Base-by-base conservation (phyloP, 345 rosid genomes). In the Salix viminalis region DNA sequence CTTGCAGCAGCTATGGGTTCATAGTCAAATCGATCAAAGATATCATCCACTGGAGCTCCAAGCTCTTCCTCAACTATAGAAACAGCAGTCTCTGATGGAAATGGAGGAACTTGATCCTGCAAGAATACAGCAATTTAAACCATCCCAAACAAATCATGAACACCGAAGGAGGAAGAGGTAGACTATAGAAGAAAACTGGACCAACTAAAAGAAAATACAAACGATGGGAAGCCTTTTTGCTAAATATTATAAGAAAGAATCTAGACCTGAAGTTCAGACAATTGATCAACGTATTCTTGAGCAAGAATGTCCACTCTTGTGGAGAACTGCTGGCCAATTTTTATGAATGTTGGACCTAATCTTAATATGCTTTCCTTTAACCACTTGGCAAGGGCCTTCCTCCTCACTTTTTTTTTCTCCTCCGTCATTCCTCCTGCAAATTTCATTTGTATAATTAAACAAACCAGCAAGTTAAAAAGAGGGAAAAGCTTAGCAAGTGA, bases 71-170 rank as follows among this genome's bases (percentile, higher is more conserved):
- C 91, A 71, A 93, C 89, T 76, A 91, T 96, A 34, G 94, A 82
- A 61, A 92, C 72, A 68, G 98, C 97, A 62, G 96, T 92, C 67
- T 91, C 94, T 23, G 99, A 96, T 75, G 99, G 87, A 77, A 96
- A 96, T 18, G 99, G 99, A 75, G 99, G 99, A 85, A 96, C 99
- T 92, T 96, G 98, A 90, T 96, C 99, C 99, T 96, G 83, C 67
- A 83, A 2, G 30, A 76, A 69, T 61, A 67, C 62, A 77, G 44
- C 42, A 65, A 75, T 70, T 81, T 28, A 74, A 50, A 24, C 30
- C 70, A 68, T 60, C 34, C 71, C n/a, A 60, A 50, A 70, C 16
- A 8, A 48, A 9, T 70, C 69, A 70, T 15, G 37, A 62, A 26
- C 19, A 52, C 65, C 52, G 26, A 21, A 48, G 34, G 44, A 69